Evolutionary conservation across 1,139 yeast species (phyloP), one percentile per base, ranked within the genome.

Genomic region (Candida sanyaensis): DNA sequence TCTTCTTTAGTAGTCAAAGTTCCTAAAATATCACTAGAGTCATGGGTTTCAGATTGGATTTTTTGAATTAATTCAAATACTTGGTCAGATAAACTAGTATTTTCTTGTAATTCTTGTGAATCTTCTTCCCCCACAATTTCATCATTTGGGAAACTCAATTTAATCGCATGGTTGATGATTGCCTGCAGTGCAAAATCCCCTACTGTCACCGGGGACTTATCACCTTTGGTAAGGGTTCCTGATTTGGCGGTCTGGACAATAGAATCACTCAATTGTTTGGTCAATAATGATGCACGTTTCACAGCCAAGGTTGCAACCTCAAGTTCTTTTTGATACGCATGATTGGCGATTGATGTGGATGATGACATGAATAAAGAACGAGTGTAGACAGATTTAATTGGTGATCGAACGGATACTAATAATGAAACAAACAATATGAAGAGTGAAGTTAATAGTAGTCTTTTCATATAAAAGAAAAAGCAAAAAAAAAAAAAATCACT

Each of bases 181-280:
- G 97, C 97, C 63, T 93, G 99, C 0, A 97, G 93, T 5, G 96
- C 97, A 64, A 87, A 93, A 64, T 93, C 99, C 23, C 98, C 99
- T 44, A 93, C 80, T 1, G 99, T 93, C 11, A 93, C 99, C 1
- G 99, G 99, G 2, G 97, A 89, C 55, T 84, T 83, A 64, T 93
- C 99, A 36, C 81, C 80, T 62, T 93, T 93, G 53, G 91, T 86
- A 54, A 90, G 84, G 1, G 92, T 85, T 4, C 79, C 79, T 11
- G 81, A 71, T 30, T 78, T 71, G 53, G 75, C 78, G 37, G 85
- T 76, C 21, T 78, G 71, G 32, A 84, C 76, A 43, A 93, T 86
- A 36, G 84, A 78, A 48, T 81, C 81, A 50, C 88, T 82, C 48
- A 93, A 87, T 44, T 81, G 74, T 60, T 84, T 82, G 33, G 98